These are phyloP conservation scores for Vaccinium vitisidaea DNA, from an alignment of 148 eudicot species.

Conservation along the genomic window DNA sequence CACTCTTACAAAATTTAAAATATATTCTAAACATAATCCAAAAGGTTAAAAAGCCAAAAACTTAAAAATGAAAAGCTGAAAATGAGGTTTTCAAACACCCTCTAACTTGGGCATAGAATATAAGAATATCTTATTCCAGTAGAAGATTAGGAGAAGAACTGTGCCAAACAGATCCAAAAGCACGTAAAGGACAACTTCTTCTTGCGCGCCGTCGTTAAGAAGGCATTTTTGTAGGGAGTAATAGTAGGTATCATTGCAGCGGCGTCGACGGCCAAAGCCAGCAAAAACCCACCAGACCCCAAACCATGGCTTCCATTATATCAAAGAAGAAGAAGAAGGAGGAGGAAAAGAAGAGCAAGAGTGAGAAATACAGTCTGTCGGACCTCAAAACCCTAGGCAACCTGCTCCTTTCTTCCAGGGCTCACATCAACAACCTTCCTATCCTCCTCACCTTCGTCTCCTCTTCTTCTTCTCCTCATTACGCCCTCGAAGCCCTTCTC, in stretches of 20 bases:
- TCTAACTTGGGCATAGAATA: too few species aligned
- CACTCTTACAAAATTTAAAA: too few species aligned
- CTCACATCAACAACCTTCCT: conserved; percentile 76
- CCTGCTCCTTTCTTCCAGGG: conserved; percentile 59
- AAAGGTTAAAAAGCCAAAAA: too few species aligned
- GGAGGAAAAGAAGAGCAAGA: conserved; percentile 32
- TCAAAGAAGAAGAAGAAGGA: conserved; percentile 29
- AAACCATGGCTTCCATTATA: conserved; percentile 35
- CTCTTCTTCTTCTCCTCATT: conserved; percentile 49
- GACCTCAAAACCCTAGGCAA: conserved; percentile 64
- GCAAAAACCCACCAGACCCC: not conserved
- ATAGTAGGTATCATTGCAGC: not conserved
- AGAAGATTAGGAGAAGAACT: not conserved
- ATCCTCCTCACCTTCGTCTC: conserved; percentile 54
- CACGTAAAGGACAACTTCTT: not conserved
- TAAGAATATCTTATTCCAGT: not conserved
- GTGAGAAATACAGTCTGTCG: conserved; percentile 31
- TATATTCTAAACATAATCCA: too few species aligned
- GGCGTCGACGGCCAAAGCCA: not conserved
- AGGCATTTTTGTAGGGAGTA: not conserved
- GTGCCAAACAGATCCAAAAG: not conserved
- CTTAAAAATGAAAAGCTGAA: too few species aligned
- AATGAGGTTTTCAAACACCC: too few species aligned
- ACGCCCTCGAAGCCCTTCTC: conserved; percentile 65
- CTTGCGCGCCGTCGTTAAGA: not conserved